Conservation (phyloP, 306 rosid genomes). For the Cicer chorassanicum region DNA sequence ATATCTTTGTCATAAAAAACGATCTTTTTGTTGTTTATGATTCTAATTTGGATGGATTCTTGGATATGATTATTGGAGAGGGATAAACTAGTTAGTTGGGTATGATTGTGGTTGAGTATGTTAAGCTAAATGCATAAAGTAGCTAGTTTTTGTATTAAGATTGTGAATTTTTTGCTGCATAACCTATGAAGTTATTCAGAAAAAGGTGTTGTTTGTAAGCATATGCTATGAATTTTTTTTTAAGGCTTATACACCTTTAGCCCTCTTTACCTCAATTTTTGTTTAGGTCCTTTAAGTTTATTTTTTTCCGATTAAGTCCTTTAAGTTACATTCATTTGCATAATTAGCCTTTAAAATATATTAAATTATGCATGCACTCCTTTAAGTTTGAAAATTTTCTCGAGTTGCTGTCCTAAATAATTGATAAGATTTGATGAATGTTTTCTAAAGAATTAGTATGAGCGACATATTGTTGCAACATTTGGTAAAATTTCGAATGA, state of each 20-base stretch:
- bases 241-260: neutral
- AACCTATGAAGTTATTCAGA: neutral
- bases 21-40: neutral
- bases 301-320: too few species aligned
- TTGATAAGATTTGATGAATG: too few species aligned
- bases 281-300: too few species aligned
- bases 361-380: too few species aligned
- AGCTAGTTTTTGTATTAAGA: conserved; percentile 10
- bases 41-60: neutral
- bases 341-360: too few species aligned
- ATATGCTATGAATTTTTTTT: neutral
- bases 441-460: too few species aligned
- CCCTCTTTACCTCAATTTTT: too few species aligned
- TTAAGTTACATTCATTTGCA: too few species aligned
- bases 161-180: conserved; percentile 22
- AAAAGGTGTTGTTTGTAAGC: conserved; percentile 4
- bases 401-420: too few species aligned
- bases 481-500: too few species aligned
- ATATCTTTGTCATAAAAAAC: neutral
- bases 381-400: too few species aligned
- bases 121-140: conserved; percentile 28
- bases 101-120: conserved; percentile 25
- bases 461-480: too few species aligned
- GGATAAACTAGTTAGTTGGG: neutral
- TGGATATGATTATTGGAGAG: neutral